A percentile compares a stretch with the other conserved stretches of the same genome.
phyloP scores from a whole-genome alignment of 2,329 filamentous ascomycete genomes.

The Claviceps quebecensis region DNA sequence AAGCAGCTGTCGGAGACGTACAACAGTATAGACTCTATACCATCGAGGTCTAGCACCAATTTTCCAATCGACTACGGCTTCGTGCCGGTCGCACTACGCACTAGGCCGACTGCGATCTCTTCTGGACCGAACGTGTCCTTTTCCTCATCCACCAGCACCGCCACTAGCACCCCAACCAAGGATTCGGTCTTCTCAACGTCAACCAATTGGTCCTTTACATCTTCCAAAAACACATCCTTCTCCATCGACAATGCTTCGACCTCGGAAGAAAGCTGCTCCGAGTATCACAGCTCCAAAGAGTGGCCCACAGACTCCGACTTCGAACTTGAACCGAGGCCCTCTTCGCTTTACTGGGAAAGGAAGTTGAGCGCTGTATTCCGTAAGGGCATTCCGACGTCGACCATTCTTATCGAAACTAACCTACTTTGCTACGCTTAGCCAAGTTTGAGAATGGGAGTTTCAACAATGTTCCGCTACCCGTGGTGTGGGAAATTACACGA shows the following conservation, averaged over 20 bases:
- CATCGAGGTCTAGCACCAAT: not conserved
- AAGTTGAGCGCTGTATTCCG: conserved; percentile 25
- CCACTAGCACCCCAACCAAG: not conserved
- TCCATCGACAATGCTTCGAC: not conserved
- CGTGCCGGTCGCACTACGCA: not conserved
- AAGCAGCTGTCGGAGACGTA: conserved; percentile 5
- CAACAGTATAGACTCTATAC: conserved; percentile 2
- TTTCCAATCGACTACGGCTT: not conserved
- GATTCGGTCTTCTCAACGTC: not conserved
- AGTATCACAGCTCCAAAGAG: conserved; percentile 11
- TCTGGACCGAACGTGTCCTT: not conserved
- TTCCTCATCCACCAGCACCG: not conserved
- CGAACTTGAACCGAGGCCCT: not conserved
- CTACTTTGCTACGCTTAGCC: conserved; percentile 13
- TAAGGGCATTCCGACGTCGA: conserved; percentile 14
- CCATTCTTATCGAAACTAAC: not conserved
- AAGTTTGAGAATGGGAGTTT: conserved; percentile 25
- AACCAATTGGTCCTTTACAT: not conserved
- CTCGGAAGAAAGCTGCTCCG: not conserved
- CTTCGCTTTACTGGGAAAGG: conserved; percentile 8
- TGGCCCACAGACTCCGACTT: conserved; percentile 3
- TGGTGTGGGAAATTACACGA: conserved; percentile 39
- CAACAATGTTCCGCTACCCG: conserved; percentile 29
- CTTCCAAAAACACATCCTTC: conserved; percentile 5
- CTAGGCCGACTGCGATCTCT: not conserved